Base-by-base conservation (phyloP, 225 moss, liverwort and hornwort genomes). In the Ulota crispa region DNA sequence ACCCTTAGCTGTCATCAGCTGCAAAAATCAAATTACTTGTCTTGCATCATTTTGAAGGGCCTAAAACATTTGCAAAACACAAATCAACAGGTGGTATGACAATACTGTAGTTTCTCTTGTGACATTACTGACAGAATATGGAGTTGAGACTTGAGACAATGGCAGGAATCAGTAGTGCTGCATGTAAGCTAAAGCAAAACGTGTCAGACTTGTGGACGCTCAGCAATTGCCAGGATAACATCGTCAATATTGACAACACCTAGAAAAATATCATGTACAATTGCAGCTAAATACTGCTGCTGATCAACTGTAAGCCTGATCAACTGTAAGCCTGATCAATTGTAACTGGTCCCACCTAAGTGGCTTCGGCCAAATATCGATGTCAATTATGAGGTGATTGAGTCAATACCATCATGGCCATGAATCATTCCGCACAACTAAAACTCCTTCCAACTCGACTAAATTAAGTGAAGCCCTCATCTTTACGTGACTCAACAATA, bases 231-330 rank as follows among this genome's bases (percentile, higher is more conserved):
- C 61, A 78, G 83, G 56, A 73, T 41, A 85, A 83, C 45, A 88
- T 80, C 80, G 81, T 76, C 76, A 75, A 56, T 66, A 70, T 77
- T 27, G 73, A 80, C 68, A 78, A 75, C 78, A 75, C 65, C 41
- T 34, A 86, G 72, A 61, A 71, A 78, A 81, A 81, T 12, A 66
- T 79, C 84, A 83, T 90, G 43, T 88, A 86, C 82, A 86, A 45
- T 82, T 84, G 86, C 77, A 84, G 84, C 79, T 84, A 81, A 64
- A 79, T 78, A 77, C 64, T 79, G 81, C 72, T 76, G 79, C 64
- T 75, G 72, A 59, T 76, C 77, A 85, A 86, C 52, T 86, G 68
- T 61, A 74, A 68, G 68, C 72, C 34, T 34, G 34, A 59, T 76
- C 77, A 85, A 86, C 52, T 86, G 68, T 61, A 74, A 68, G 68